Conservation (phyloP, 352 stramenopile genomes). For the Globisporangium carolinianum region DNA sequence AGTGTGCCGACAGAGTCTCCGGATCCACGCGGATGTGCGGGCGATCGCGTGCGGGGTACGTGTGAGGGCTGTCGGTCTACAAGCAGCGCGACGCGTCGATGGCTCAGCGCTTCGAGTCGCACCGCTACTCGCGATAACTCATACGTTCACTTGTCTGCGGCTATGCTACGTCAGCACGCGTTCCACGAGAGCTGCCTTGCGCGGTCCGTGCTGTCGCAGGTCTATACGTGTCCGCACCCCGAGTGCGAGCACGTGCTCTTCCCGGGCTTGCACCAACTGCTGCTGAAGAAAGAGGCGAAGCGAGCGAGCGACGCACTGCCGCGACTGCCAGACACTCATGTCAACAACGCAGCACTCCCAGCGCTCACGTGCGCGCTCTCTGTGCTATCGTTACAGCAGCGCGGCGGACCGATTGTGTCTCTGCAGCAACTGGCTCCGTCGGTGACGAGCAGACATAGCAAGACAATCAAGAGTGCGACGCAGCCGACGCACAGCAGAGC, state of each 20-base stretch:
- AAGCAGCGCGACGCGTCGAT: not conserved
- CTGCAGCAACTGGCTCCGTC: not conserved
- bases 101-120: not conserved
- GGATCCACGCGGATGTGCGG: slow-evolving; percentile 49
- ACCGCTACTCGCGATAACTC: not conserved
- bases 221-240: slow-evolving; percentile 46
- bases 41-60: slow-evolving; percentile 47
- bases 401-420: not conserved
- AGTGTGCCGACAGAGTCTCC: slow-evolving; percentile 54
- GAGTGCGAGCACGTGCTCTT: slow-evolving; percentile 48
- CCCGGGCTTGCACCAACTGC: slow-evolving; percentile 42
- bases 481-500: not conserved
- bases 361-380: slow-evolving; percentile 8
- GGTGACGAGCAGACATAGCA: not conserved
- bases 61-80: not conserved
- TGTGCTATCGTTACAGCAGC: slow-evolving; percentile 15
- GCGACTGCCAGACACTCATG: not conserved
- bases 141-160: too few species aligned
- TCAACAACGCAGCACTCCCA: slow-evolving; percentile 1
- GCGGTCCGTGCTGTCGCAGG: slow-evolving; percentile 56
- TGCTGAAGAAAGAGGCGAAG: slow-evolving; percentile 10
- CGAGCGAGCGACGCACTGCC: not conserved
- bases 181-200: slow-evolving; percentile 77
- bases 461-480: not conserved
- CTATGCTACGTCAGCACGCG: slow-evolving; percentile 30